Evolutionary conservation across 2,329 filamentous ascomycete genomes (phyloP).

Genomic region (Colletotrichum tanaceti): DNA sequence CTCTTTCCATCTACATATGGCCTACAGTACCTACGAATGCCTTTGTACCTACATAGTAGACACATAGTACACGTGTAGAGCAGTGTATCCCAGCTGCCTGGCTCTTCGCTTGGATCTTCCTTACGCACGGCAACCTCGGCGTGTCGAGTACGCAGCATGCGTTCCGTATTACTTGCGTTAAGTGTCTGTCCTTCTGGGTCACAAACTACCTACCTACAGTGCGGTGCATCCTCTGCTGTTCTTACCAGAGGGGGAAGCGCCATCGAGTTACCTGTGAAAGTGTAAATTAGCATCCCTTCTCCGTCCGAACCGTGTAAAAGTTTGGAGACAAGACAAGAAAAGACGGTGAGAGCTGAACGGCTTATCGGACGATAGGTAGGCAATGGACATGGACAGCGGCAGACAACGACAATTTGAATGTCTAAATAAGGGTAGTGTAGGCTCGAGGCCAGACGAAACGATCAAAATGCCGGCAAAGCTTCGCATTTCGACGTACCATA

Average conservation of each 20-base stretch:
- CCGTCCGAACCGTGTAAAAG: slow-evolving; percentile 18
- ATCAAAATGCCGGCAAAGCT: slow-evolving; percentile 18
- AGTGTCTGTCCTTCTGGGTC: neutral
- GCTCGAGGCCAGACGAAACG: slow-evolving; percentile 8
- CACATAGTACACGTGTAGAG: too few relatives aligned
- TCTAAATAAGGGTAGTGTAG: neutral
- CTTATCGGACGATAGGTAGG: neutral
- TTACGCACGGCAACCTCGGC: slow-evolving; percentile 15
- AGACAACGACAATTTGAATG: neutral
- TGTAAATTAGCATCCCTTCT: slow-evolving; percentile 12
- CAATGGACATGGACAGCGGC: neutral
- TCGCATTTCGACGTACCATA: slow-evolving; percentile 13
- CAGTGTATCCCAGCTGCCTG: too few relatives aligned
- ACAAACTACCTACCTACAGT: too few relatives aligned
- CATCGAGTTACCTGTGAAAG: neutral
- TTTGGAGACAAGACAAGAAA: slow-evolving; percentile 11
- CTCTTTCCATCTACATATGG: too few relatives aligned
- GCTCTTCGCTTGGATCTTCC: too few relatives aligned
- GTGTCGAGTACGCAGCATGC: slow-evolving; percentile 2
- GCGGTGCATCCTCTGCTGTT: too few relatives aligned
- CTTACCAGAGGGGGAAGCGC: too few relatives aligned
- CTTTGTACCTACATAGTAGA: too few relatives aligned
- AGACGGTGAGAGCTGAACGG: slow-evolving; percentile 28
- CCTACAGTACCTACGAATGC: too few relatives aligned
- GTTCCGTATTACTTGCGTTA: neutral